phyloP scores from a whole-genome alignment of 352 stramenopile species.

The Phytophthora palmivora region DNA sequence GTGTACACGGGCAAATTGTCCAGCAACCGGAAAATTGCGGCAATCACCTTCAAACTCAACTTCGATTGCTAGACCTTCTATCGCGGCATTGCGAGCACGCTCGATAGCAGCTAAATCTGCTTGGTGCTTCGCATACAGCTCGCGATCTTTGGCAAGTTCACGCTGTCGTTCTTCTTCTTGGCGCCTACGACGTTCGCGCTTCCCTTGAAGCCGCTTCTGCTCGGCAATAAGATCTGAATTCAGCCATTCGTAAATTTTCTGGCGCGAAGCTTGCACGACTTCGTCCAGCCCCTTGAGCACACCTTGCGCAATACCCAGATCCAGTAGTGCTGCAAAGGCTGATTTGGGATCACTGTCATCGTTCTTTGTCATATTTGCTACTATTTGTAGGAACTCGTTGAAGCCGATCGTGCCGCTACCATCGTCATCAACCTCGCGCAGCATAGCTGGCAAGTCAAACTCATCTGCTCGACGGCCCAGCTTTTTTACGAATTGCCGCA shows the following conservation, averaged over 20 bases:
- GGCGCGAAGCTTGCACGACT: slow-evolving; percentile 55
- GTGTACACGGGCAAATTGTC: slow-evolving; percentile 79
- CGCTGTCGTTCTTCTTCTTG: slow-evolving; percentile 56
- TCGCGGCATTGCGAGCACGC: slow-evolving; percentile 40
- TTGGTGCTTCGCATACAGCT: slow-evolving; percentile 51
- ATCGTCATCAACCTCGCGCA: slow-evolving; percentile 72
- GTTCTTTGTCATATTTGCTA: slow-evolving; percentile 62
- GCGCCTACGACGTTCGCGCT: slow-evolving; percentile 56
- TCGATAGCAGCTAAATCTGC: slow-evolving; percentile 53
- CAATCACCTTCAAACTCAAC: slow-evolving; percentile 66
- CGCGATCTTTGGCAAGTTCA: slow-evolving; percentile 53
- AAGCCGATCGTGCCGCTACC: slow-evolving; percentile 74
- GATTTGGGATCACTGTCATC: slow-evolving; percentile 35
- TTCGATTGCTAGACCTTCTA: slow-evolving; percentile 59
- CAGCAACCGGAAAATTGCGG: slow-evolving; percentile 57
- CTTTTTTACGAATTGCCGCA: slow-evolving; percentile 67
- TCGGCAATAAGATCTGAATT: slow-evolving; percentile 73
- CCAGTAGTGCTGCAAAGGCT: slow-evolving; percentile 59
- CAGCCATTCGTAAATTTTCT: slow-evolving; percentile 68
- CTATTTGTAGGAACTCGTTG: slow-evolving; percentile 77
- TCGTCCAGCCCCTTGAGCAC: slow-evolving; percentile 72
- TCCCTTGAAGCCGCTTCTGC: slow-evolving; percentile 64
- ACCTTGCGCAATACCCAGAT: slow-evolving; percentile 67
- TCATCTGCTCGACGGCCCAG: slow-evolving; percentile 52
- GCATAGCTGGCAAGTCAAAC: slow-evolving; percentile 63